Percentiles rank a stretch among this genome's conserved stretches.
phyloP scores from a whole-genome alignment of 257 asterid species.

The Solanum pimpinellifolium region DNA sequence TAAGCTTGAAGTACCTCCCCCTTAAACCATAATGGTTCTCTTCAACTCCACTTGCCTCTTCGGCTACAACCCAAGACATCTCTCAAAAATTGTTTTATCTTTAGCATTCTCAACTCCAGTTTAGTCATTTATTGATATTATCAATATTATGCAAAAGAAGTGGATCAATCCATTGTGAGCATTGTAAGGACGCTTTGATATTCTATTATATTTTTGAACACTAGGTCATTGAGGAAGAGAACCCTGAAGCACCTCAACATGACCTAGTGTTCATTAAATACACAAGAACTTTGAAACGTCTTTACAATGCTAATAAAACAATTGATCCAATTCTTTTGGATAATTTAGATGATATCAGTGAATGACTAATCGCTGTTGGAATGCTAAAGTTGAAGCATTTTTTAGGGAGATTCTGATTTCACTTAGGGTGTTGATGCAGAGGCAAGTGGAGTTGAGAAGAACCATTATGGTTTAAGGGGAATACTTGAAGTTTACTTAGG shows the following conservation, averaged over 20 bases:
- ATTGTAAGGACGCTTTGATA: neutral
- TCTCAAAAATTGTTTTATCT: neutral
- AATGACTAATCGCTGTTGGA: neutral
- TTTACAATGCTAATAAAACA: neutral
- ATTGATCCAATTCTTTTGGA: neutral
- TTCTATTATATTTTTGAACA: neutral
- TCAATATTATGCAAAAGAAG: neutral
- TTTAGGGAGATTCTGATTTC: neutral
- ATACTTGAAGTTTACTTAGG: neutral
- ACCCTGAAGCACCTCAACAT: neutral
- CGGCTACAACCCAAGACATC: neutral
- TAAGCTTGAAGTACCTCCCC: neutral
- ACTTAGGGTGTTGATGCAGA: neutral
- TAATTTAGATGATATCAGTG: neutral
- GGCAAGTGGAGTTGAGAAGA: neutral
- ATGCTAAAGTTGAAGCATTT: neutral
- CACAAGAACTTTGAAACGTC: neutral
- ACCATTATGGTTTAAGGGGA: neutral
- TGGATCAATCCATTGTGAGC: neutral
- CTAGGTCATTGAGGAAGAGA: neutral
- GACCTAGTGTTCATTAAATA: neutral
- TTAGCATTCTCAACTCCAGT: neutral
- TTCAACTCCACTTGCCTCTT: neutral
- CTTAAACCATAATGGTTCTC: neutral
- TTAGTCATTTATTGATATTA: neutral